phyloP scores from a whole-genome alignment of 1,284 basidiomycete species.

The Cutaneotrichosporon spelunceum region DNA sequence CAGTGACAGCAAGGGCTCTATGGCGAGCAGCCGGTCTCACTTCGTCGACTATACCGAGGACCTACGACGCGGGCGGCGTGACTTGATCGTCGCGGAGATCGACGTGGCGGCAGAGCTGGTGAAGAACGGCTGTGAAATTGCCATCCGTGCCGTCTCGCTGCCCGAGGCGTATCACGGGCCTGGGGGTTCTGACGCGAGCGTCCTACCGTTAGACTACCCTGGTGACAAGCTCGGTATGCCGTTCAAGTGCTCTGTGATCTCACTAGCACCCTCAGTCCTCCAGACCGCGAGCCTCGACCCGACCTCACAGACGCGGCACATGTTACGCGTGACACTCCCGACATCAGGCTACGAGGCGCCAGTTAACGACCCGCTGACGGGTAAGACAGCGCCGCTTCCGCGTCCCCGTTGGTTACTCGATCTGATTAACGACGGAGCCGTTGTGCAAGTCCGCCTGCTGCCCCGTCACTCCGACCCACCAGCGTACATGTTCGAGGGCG shows the following conservation, averaged over 20 bases:
- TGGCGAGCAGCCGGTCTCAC: constrained; percentile 36
- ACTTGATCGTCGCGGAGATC: constrained; percentile 41
- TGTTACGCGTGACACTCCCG: constrained; percentile 72
- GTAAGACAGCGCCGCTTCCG: constrained; percentile 62
- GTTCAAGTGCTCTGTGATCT: constrained; percentile 51
- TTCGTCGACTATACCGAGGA: constrained; percentile 44
- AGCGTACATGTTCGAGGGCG: constrained; percentile 59
- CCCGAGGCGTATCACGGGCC: constrained; percentile 33
- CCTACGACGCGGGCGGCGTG: constrained; percentile 37
- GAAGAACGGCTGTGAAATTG: constrained; percentile 40
- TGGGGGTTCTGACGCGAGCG: constrained; percentile 11
- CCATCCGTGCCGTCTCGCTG: constrained; percentile 37
- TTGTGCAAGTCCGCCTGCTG: constrained; percentile 61
- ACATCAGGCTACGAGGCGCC: constrained; percentile 73
- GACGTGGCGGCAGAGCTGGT: constrained; percentile 36
- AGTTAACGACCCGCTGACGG: constrained; percentile 74
- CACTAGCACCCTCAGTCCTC: constrained; percentile 71
- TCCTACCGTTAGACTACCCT: constrained; percentile 33
- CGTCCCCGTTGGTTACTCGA: constrained; percentile 72
- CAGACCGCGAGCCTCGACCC: constrained; percentile 60
- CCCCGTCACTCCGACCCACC: constrained; percentile 41
- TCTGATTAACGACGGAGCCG: constrained; percentile 64
- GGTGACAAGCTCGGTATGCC: constrained; percentile 37
- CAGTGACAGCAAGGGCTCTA: constrained; percentile 32
- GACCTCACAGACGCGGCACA: constrained; percentile 59